Base-by-base conservation (phyloP, 208 protist species). In the Herpetomonas samuelpessoai region DNA sequence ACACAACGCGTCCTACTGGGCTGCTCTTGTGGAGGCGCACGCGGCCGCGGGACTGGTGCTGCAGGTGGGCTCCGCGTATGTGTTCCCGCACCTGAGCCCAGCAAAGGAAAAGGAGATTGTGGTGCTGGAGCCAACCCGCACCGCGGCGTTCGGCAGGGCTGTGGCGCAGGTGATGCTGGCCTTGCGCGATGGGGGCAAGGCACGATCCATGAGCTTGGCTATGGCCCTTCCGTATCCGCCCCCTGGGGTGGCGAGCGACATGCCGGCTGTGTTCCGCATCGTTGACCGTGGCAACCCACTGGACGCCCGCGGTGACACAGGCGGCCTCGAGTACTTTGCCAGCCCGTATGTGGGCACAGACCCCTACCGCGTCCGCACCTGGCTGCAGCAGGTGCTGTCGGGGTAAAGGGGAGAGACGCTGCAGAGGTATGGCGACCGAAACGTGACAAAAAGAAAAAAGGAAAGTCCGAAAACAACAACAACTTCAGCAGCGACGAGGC, bases 291-390 rank as follows among this genome's bases (percentile, higher is more conserved):
- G 74, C 16, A 68, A 25, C 38, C 69, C 70, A 10, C 44, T 68
- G 10, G 74, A 81, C 44, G n/a, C 31, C 14, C 60, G 74, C 19
- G 45, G 27, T 24, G 74, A 81, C 57, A 68, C 65, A n/a, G 74
- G 74, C 21, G 74, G 63, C 24, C 44, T 81, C 52, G 69, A 81
- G 46, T 81, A 69, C 50, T 81, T 66, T 48, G 70, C 57, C 1
- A 62, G 45, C 28, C 26, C 60, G 56, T 73, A 81, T 30, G 68
- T 81, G 24, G 69, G 53, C 3, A 21, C 58, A 0, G 71, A 76
- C 41, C 71, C 71, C 10, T 76, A 65, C 44, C 6, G 14, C 26
- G 51, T 27, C 21, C 12, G 12, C 9, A n/a, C 7, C 6, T 51
- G 46, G 46, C 38, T 45, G 18, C 12, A 45, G n/a, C n/a, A n/a